Conservation (phyloP, 2,329 filamentous ascomycete genomes). For the Paecilomyces sp. region DNA sequence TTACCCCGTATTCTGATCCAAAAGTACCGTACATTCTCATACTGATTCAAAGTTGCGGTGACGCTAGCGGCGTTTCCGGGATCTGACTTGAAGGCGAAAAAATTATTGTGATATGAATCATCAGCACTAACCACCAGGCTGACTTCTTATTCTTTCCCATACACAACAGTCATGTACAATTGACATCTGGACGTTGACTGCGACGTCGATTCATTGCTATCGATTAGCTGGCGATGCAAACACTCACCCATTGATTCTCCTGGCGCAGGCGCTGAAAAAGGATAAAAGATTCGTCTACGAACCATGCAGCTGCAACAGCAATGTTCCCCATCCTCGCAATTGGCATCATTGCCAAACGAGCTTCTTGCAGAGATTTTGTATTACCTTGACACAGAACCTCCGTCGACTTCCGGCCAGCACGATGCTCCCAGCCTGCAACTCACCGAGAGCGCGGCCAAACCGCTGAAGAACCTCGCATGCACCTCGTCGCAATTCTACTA, state of each 20-base stretch:
- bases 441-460: constrained; percentile 25
- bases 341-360: constrained; percentile 47
- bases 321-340: background rate
- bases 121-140: background rate
- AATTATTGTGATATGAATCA: background rate
- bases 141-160: background rate
- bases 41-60: background rate
- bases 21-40: background rate
- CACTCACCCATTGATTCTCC: background rate
- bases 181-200: background rate
- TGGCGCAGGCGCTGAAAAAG: background rate
- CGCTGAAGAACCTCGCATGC: constrained; percentile 50
- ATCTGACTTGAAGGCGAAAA: background rate
- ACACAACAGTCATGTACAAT: background rate
- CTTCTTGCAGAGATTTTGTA: constrained; percentile 51
- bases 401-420: constrained; percentile 43
- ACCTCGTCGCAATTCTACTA: constrained; percentile 49
- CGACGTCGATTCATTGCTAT: background rate
- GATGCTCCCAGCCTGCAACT: constrained; percentile 43
- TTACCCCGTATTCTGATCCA: background rate
- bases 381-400: constrained; percentile 45
- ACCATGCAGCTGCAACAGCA: background rate
- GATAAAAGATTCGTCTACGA: background rate
- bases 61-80: background rate
- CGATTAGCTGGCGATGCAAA: background rate